Base-by-base conservation (phyloP, 176 grass and related monocot genomes). In the Carex myosuroides region DNA sequence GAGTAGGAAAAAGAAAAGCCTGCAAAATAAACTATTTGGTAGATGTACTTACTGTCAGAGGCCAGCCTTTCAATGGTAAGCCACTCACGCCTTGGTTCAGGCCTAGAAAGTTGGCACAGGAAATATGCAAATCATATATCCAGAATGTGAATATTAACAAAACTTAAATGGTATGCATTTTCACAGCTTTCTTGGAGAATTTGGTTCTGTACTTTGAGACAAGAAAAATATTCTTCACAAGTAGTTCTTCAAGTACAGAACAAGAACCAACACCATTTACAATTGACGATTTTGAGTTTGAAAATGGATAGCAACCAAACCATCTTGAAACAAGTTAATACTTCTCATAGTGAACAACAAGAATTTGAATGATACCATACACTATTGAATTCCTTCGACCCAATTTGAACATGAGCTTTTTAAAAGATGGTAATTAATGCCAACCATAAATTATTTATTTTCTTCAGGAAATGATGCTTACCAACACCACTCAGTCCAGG, bases 21-120 rank as follows among this genome's bases (percentile, higher is more conserved):
- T 46, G 33, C 13, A 7, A 65, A 74, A 76, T 57, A 74, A 74
- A 73, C 8, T 65, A 56, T 78, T 55, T 77, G 58, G 80, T 37
- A 81, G 37, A 24, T 77, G 1, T 62, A 88, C 90, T 88, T 91
- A 97, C 93, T 50, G 93, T 90, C 79, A 99, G 81, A 79, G 93
- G 96, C 96, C 96, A 99, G 68, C 96, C 96, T 92, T 95, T 99
- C 37, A 99, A 85, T 16, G 96, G 91, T 76, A 94, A 87, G 81
- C 93, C 91, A 81, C 90, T 91, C 56, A 92, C 89, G 82, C 91
- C 96, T 94, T 99, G 96, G 86, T 85, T 94, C 84, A 92, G 74
- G 87, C 91, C 96, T 99, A 84, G 41, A 83, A 57, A 87, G 11
- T 60, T 85, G 81, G 54, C 87, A 12, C 77, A 75, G 33, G 60